A percentile compares a stretch with the other conserved stretches of the same genome.
Evolutionary conservation across 768 basidiomycete species (phyloP).

Genomic region (Cubamyces sp.): DNA sequence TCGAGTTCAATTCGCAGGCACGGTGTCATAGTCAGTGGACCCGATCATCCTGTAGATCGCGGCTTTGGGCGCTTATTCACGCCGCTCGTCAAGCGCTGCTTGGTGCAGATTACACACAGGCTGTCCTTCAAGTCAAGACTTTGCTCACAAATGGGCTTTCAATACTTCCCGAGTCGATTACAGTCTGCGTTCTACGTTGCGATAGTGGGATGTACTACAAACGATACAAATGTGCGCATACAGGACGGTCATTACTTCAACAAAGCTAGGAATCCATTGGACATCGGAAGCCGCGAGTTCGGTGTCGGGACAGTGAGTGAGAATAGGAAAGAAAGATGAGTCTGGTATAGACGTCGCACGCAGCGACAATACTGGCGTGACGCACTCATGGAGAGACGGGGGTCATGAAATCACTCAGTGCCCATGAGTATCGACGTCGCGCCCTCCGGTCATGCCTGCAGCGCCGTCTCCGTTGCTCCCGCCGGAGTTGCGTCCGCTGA

Average conservation of each 20-base stretch:
- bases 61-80: no score
- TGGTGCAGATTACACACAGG: no score
- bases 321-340: not conserved
- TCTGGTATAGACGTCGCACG: constrained; percentile 11
- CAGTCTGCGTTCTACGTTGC: constrained; percentile 6
- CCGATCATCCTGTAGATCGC: no score
- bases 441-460: constrained; percentile 21
- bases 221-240: constrained; percentile 20
- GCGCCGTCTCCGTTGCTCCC: constrained; percentile 26
- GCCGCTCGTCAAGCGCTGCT: no score
- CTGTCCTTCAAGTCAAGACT: no score
- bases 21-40: no score
- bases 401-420: constrained; percentile 2
- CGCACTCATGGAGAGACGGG: not conserved
- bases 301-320: not conserved
- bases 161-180: not conserved
- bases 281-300: not conserved
- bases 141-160: no score
- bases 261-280: constrained; percentile 10
- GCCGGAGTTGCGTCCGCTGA: constrained; percentile 49
- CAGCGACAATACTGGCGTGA: not conserved
- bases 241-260: constrained; percentile 1
- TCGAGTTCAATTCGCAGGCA: no score
- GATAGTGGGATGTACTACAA: constrained; percentile 4
- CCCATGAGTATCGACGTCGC: constrained; percentile 29